Conservation (phyloP, 306 rosid genomes). For the Glycine tomentella region DNA sequence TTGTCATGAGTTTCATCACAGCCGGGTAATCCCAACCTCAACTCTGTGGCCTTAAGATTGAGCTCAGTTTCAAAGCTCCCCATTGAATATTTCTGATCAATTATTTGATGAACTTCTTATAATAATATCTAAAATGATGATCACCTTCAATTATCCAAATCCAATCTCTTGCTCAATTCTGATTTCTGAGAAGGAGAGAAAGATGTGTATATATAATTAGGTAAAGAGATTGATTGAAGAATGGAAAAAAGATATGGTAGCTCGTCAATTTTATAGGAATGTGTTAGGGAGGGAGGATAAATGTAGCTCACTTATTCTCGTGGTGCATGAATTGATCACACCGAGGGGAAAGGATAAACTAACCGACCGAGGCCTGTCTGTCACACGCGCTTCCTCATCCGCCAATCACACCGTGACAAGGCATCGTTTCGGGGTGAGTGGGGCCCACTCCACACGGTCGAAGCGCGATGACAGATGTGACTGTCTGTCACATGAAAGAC, state of each 20-base stretch:
- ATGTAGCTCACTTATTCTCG: conserved; percentile 42
- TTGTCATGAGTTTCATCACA: conserved; percentile 32
- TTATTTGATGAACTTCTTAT: no score
- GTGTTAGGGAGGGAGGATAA: conserved; percentile 14
- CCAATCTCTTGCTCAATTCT: conserved; percentile 1
- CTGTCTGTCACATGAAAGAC: conserved; percentile 53
- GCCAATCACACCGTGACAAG: conserved; percentile 50
- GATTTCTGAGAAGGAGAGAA: neutral
- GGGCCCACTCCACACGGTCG: conserved; percentile 24
- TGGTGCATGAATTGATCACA: conserved; percentile 53
- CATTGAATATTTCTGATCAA: neutral
- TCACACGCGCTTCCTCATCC: conserved; percentile 51
- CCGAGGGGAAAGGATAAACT: conserved; percentile 24
- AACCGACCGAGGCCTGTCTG: conserved; percentile 6
- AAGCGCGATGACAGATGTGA: conserved; percentile 42
- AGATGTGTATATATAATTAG: neutral
- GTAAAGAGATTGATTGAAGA: neutral
- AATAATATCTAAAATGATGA: no score
- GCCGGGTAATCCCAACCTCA: conserved; percentile 78
- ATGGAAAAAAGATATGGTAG: neutral
- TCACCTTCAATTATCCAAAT: conserved; percentile 13
- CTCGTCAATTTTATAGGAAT: conserved; percentile 50
- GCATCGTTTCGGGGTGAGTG: neutral
- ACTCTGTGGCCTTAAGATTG: conserved; percentile 67
- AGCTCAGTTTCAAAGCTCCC: conserved; percentile 47